Conservation (phyloP, 139 green algal species). For the Marvania coccoides region DNA sequence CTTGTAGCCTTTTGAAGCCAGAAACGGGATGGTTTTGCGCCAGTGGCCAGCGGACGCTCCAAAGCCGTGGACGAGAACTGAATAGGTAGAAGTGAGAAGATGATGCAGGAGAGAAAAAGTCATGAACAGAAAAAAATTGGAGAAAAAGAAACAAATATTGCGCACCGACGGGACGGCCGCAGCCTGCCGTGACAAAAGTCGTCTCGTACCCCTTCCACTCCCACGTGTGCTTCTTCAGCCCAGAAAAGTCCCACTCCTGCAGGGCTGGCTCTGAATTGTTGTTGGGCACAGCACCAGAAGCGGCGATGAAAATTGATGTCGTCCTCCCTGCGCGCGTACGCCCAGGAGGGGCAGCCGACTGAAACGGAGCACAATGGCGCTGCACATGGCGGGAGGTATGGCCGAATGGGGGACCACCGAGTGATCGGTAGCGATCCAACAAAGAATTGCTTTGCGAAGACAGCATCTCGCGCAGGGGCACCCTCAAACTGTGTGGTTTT, state of each 20-base stretch:
- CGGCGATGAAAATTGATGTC: neutral
- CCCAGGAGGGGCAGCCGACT: no score
- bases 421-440: no score
- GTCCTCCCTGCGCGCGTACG: no score
- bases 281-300: neutral
- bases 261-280: no score
- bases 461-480: no score
- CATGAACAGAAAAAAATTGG: no score
- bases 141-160: no score
- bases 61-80: conserved; percentile 26
- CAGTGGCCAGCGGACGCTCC: conserved; percentile 15
- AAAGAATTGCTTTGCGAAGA: no score
- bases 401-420: neutral
- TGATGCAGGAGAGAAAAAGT: neutral
- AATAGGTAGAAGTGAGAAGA: neutral
- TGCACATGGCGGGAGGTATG: neutral
- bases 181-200: conserved; percentile 1
- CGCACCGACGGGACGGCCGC: conserved; percentile 4
- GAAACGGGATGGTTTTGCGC: conserved; percentile 1
- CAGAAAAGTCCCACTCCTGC: no score
- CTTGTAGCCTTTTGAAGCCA: conserved; percentile 21
- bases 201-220: conserved; percentile 7
- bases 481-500: no score
- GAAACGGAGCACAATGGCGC: neutral
- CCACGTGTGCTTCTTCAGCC: neutral